A percentile compares a stretch with the other conserved stretches of the same genome.
Evolutionary conservation across 1,139 yeast genomes (phyloP).

Genomic region (Yueomyces sp.): DNA sequence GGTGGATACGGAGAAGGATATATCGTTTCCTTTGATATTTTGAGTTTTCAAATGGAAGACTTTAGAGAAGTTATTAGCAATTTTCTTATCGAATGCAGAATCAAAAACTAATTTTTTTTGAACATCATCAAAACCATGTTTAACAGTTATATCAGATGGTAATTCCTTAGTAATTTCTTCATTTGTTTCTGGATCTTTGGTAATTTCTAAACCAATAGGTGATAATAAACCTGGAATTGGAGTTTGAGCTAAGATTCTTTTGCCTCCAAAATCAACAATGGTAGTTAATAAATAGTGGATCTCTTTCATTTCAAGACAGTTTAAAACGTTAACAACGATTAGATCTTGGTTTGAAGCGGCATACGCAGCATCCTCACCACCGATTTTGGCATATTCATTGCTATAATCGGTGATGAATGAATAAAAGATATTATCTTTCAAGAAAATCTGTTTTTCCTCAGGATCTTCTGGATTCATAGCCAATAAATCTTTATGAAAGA

Average conservation of each 20-base stretch:
- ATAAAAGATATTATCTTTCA: slow-evolving; percentile 78
- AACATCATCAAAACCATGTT: slow-evolving; percentile 67
- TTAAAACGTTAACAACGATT: slow-evolving; percentile 55
- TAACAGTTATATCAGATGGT: slow-evolving; percentile 17
- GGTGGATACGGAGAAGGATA: slow-evolving; percentile 62
- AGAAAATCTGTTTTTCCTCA: slow-evolving; percentile 48
- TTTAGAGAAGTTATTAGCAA: slow-evolving; percentile 53
- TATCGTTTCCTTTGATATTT: slow-evolving; percentile 36
- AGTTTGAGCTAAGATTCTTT: slow-evolving; percentile 80
- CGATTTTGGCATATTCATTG: slow-evolving; percentile 50
- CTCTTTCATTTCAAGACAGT: slow-evolving; percentile 52
- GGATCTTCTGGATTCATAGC: slow-evolving; percentile 75
- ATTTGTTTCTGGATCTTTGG: slow-evolving; percentile 24
- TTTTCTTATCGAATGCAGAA: slow-evolving; percentile 38
- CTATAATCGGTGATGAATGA: slow-evolving; percentile 68
- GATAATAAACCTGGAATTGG: slow-evolving; percentile 93
- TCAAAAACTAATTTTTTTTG: slow-evolving; percentile 33
- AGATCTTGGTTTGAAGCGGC: slow-evolving; percentile 73
- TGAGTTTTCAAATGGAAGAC: slow-evolving; percentile 72
- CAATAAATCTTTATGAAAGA: slow-evolving; percentile 57
- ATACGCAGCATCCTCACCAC: slow-evolving; percentile 82
- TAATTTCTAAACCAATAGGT: slow-evolving; percentile 23
- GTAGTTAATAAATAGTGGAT: slow-evolving; percentile 66
- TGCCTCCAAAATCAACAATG: slow-evolving; percentile 81
- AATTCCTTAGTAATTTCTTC: slow-evolving; percentile 23